These are phyloP conservation scores for Trichosporon inkin DNA, from an alignment of 1,284 basidiomycete species.

Conservation along the genomic window DNA sequence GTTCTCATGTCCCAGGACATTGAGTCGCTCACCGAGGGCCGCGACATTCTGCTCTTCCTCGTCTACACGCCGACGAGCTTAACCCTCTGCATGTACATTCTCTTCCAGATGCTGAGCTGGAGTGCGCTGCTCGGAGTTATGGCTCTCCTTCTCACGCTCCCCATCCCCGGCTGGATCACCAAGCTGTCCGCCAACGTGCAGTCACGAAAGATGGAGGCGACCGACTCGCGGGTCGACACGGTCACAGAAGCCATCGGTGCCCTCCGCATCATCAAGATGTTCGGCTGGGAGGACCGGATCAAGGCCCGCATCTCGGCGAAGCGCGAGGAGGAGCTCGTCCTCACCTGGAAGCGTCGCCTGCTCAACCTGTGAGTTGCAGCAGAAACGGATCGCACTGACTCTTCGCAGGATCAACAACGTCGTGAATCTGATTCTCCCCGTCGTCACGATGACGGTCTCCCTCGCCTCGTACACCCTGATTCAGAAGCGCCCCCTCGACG, in stretches of 20 bases:
- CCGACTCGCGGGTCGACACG: slow-evolving; percentile 56
- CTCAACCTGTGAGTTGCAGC: slow-evolving; percentile 33
- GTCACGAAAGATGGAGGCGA: slow-evolving; percentile 45
- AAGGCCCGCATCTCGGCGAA: slow-evolving; percentile 56
- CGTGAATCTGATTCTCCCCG: slow-evolving; percentile 59
- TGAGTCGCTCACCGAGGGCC: slow-evolving; percentile 47
- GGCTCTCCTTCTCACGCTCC: slow-evolving; percentile 55
- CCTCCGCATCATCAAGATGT: slow-evolving; percentile 62
- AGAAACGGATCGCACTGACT: neutral
- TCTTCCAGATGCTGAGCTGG: slow-evolving; percentile 48
- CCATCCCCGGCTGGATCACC: slow-evolving; percentile 54
- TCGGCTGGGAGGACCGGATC: slow-evolving; percentile 63
- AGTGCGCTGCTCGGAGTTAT: slow-evolving; percentile 58
- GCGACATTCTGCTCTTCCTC: slow-evolving; percentile 44
- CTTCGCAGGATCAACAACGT: slow-evolving; percentile 20
- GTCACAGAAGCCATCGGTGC: slow-evolving; percentile 52
- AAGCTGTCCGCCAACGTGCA: slow-evolving; percentile 41
- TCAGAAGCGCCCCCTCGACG: slow-evolving; percentile 53
- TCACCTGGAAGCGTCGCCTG: slow-evolving; percentile 43
- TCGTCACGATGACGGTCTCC: slow-evolving; percentile 63
- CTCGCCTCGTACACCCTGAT: slow-evolving; percentile 60
- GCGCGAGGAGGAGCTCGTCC: slow-evolving; percentile 58
- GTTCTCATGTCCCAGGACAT: slow-evolving; percentile 53
- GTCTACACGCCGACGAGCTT: slow-evolving; percentile 46
- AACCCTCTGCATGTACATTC: slow-evolving; percentile 37